Conservation (phyloP, 1,284 basidiomycete species). For the Hypsizygus ulmarius region DNA sequence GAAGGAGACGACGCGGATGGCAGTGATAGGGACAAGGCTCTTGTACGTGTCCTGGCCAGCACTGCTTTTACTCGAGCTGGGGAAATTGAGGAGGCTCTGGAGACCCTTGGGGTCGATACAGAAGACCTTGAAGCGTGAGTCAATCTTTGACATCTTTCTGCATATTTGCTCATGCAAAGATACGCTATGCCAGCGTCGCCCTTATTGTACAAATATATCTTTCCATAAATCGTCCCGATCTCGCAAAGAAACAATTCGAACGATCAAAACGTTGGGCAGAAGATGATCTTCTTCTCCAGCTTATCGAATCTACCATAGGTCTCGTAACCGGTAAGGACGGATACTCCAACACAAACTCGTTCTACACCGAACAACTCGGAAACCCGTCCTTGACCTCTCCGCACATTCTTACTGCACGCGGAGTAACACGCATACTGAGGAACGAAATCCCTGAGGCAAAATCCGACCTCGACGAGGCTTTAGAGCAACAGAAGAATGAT, state of each 20-base stretch:
- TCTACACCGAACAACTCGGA: conserved; percentile 89
- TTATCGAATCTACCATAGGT: conserved; percentile 86
- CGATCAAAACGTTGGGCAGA: conserved; percentile 83
- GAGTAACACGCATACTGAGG: conserved; percentile 78
- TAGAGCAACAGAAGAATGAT: conserved; percentile 55
- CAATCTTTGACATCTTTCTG: neutral
- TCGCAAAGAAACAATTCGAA: conserved; percentile 83
- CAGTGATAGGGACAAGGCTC: conserved; percentile 60
- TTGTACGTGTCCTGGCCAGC: conserved; percentile 77
- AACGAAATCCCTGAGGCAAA: conserved; percentile 81
- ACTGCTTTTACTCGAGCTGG: conserved; percentile 82
- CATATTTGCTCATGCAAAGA: neutral
- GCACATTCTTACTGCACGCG: conserved; percentile 78
- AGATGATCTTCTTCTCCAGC: conserved; percentile 85
- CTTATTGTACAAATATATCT: conserved; percentile 84
- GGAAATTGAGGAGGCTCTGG: conserved; percentile 88
- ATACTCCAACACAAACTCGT: conserved; percentile 76
- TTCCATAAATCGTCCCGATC: conserved; percentile 78
- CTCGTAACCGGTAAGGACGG: conserved; percentile 76
- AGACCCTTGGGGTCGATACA: conserved; percentile 74
- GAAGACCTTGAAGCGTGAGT: conserved; percentile 86
- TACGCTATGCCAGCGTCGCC: conserved; percentile 55
- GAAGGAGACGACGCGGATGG: conserved; percentile 74
- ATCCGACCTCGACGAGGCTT: conserved; percentile 81
- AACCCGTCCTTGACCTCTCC: conserved; percentile 79